Conservation (phyloP, 2,329 filamentous ascomycete species). For the Metarhizium humberi region DNA sequence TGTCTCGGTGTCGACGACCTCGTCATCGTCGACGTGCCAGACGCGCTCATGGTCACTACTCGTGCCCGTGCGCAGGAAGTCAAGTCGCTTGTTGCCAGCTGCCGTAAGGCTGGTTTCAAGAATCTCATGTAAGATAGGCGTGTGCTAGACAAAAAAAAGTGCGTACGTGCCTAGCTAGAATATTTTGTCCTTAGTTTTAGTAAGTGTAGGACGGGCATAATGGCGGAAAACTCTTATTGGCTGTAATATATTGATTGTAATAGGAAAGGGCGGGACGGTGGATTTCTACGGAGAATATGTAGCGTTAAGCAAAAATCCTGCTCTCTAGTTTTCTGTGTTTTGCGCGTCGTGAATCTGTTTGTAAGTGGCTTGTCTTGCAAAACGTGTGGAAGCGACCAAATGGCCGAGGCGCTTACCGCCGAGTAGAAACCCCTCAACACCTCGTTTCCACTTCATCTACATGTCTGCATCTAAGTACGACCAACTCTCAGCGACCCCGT, state of each 20-base stretch:
- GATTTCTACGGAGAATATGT: not conserved
- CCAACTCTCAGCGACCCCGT: no score
- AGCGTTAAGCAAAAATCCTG: not conserved
- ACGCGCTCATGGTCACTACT: slow-evolving; percentile 18
- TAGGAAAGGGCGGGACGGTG: not conserved
- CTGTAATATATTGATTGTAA: slow-evolving; percentile 1
- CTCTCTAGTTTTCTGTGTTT: not conserved
- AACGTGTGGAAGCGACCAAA: no score
- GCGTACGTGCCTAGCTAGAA: not conserved
- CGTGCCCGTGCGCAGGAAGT: slow-evolving; percentile 18
- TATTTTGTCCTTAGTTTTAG: not conserved
- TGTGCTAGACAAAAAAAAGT: not conserved
- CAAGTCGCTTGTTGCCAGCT: slow-evolving; percentile 17
- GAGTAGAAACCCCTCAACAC: no score
- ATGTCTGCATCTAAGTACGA: no score
- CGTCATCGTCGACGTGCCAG: slow-evolving; percentile 16
- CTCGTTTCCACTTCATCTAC: no score
- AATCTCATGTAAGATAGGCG: slow-evolving; percentile 10
- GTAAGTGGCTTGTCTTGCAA: not conserved
- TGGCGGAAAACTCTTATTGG: not conserved
- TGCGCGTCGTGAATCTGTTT: no score
- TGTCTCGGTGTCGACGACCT: slow-evolving; percentile 17
- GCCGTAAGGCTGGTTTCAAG: slow-evolving; percentile 14
- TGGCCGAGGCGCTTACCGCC: not conserved
- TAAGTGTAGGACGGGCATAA: not conserved